Conservation (phyloP, 192 early-diverging fungal species). For the Backusella morwellensis region DNA sequence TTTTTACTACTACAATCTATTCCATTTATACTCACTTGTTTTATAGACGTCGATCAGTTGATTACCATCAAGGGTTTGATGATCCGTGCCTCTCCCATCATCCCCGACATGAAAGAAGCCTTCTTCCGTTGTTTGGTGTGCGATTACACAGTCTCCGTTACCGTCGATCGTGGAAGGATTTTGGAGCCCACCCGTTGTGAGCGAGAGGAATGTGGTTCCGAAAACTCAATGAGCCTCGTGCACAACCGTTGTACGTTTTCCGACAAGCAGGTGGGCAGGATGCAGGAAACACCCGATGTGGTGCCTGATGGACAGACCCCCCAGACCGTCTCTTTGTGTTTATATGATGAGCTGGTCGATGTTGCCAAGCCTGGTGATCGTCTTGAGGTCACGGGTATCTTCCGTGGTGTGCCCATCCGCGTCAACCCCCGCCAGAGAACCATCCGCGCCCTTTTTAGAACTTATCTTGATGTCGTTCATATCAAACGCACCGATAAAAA, state of each 20-base stretch:
- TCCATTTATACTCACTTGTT: no score
- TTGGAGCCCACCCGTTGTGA: conserved; percentile 83
- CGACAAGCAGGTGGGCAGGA: conserved; percentile 89
- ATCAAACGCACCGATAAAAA: conserved; percentile 78
- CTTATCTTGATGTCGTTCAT: conserved; percentile 95
- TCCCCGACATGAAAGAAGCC: conserved; percentile 92
- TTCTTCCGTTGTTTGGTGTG: conserved; percentile 94
- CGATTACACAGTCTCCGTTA: conserved; percentile 76
- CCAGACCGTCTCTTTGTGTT: conserved; percentile 88
- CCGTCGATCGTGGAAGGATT: conserved; percentile 86
- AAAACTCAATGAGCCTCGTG: conserved; percentile 83
- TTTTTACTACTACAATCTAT: no score
- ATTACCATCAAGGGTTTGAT: conserved; percentile 93
- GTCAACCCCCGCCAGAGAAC: conserved; percentile 86
- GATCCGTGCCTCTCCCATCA: conserved; percentile 87
- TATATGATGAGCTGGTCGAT: conserved; percentile 96
- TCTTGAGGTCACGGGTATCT: conserved; percentile 92
- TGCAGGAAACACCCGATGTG: conserved; percentile 95
- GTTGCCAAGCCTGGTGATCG: conserved; percentile 91
- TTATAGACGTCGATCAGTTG: conserved; percentile 90
- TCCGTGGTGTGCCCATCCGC: conserved; percentile 89
- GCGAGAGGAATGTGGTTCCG: conserved; percentile 70
- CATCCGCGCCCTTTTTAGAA: conserved; percentile 90
- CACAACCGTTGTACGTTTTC: conserved; percentile 95
- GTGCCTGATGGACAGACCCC: conserved; percentile 98